These are phyloP conservation scores for Discostella pseudostelligera DNA, from an alignment of 108 stramenopile species.

Conservation along the genomic window DNA sequence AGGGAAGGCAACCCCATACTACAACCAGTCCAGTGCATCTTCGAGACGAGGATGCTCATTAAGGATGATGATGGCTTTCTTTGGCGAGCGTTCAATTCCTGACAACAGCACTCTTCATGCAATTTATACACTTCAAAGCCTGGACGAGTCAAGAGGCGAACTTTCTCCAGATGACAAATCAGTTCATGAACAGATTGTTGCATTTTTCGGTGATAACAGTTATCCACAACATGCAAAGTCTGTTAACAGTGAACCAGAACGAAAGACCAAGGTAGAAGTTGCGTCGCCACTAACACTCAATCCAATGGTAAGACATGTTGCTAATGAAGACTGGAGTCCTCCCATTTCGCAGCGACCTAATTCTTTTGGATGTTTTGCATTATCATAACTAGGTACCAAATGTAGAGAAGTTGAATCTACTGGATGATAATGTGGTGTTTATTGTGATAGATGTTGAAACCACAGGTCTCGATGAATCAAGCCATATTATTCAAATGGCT, in stretches of 20 bases:
- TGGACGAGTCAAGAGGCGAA: constrained; percentile 12
- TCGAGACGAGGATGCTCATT: constrained; percentile 19
- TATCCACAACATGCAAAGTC: neutral
- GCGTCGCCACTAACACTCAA: neutral
- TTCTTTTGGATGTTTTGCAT: neutral
- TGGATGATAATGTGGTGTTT: constrained; percentile 28
- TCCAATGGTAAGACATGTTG: neutral
- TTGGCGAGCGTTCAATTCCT: constrained; percentile 8
- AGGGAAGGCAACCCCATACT: constrained; percentile 9
- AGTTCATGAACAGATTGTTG: constrained; percentile 19
- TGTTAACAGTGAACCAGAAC: neutral
- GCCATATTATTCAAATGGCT: constrained; percentile 44
- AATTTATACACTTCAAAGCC: constrained; percentile 10
- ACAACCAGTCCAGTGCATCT: constrained; percentile 24
- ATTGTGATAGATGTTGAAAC: constrained; percentile 39
- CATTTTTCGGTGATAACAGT: constrained; percentile 1
- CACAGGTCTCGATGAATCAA: constrained; percentile 20
- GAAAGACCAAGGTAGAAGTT: neutral
- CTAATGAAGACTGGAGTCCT: neutral
- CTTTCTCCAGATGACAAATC: constrained; percentile 8
- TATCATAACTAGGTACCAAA: neutral
- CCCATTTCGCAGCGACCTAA: neutral
- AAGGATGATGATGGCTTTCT: constrained; percentile 34
- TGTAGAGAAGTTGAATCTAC: constrained; percentile 4
- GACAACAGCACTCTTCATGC: constrained; percentile 1